Evolutionary conservation across 805 yeast genomes (phyloP).

Genomic region (Starmerella scarabaei): DNA sequence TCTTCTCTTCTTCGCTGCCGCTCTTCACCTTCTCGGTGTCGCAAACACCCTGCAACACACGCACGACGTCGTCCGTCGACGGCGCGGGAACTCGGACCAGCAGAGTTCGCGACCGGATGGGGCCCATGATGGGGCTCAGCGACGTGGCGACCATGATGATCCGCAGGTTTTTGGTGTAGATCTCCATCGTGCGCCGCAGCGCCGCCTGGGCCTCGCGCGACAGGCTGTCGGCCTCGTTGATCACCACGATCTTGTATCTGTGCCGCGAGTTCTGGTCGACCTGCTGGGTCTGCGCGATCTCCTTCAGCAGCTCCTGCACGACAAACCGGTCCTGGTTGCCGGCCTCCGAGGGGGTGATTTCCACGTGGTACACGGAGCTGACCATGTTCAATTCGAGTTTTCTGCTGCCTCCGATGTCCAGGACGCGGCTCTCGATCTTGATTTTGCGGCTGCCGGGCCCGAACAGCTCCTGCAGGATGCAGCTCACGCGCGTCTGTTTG

Average conservation of each 20-base stretch:
- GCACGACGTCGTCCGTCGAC: constrained; percentile 39
- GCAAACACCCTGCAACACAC: constrained; percentile 44
- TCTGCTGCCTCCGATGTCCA: constrained; percentile 48
- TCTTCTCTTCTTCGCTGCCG: constrained; percentile 28
- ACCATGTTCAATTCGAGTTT: constrained; percentile 85
- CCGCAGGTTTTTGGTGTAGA: constrained; percentile 61
- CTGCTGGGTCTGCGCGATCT: constrained; percentile 88
- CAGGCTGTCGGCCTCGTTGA: constrained; percentile 94
- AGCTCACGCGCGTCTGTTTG: constrained; percentile 81
- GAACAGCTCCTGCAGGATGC: constrained; percentile 64
- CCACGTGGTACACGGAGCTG: constrained; percentile 82
- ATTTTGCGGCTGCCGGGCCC: constrained; percentile 72
- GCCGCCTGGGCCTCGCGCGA: constrained; percentile 91
- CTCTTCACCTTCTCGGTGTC: constrained; percentile 40
- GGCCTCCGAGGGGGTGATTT: constrained; percentile 93
- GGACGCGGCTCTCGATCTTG: constrained; percentile 81
- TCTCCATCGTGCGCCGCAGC: constrained; percentile 67
- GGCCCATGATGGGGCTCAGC: constrained; percentile 82
- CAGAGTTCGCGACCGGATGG: constrained; percentile 85
- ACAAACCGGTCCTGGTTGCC: constrained; percentile 92
- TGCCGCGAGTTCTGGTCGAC: constrained; percentile 56
- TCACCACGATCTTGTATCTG: constrained; percentile 61
- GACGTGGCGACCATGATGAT: constrained; percentile 76
- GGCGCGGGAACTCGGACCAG: constrained; percentile 86
- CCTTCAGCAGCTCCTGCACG: constrained; percentile 85